A percentile compares a stretch with the other conserved stretches of the same genome.
Conservation (phyloP, 768 basidiomycete species). For the Termitomyces sp. region DNA sequence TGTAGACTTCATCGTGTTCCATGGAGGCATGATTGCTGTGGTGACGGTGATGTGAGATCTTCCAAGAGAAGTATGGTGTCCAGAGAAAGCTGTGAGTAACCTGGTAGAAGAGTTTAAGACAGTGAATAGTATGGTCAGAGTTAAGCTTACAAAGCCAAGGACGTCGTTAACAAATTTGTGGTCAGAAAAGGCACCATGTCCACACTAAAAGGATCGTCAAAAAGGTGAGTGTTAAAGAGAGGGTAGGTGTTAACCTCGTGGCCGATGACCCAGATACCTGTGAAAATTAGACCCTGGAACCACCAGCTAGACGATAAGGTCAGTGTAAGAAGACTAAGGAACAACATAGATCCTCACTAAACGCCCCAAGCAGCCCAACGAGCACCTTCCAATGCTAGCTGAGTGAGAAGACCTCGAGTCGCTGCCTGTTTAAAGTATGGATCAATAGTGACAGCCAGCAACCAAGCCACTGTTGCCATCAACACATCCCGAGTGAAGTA, state of each 20-base stretch:
- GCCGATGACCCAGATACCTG: conserved; percentile 56
- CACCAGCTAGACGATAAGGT: conserved; percentile 38
- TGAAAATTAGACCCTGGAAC: conserved; percentile 57
- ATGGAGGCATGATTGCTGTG: conserved; percentile 47
- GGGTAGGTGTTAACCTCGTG: conserved; percentile 36
- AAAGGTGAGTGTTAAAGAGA: background rate
- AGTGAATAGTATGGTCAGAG: background rate
- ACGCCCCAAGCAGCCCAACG: conserved; percentile 40
- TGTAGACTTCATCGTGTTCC: conserved; percentile 54
- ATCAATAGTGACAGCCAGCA: conserved; percentile 37
- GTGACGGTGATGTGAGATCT: conserved; percentile 49
- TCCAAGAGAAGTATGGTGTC: conserved; percentile 54
- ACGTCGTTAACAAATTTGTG: conserved; percentile 41
- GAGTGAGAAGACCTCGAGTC: conserved; percentile 21
- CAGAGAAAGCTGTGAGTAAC: conserved; percentile 41
- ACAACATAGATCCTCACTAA: conserved; percentile 31
- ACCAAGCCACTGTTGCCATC: conserved; percentile 38
- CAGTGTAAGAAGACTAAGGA: background rate
- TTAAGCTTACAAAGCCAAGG: conserved; percentile 42
- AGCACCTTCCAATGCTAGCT: conserved; percentile 28
- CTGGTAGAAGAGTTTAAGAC: conserved; percentile 19
- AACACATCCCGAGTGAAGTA: conserved; percentile 42
- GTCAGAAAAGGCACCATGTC: conserved; percentile 52
- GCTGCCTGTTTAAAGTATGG: conserved; percentile 28
- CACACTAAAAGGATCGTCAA: conserved; percentile 32